Conservation (phyloP, 177 flowering plant species). For the Telopea speciosissima region DNA sequence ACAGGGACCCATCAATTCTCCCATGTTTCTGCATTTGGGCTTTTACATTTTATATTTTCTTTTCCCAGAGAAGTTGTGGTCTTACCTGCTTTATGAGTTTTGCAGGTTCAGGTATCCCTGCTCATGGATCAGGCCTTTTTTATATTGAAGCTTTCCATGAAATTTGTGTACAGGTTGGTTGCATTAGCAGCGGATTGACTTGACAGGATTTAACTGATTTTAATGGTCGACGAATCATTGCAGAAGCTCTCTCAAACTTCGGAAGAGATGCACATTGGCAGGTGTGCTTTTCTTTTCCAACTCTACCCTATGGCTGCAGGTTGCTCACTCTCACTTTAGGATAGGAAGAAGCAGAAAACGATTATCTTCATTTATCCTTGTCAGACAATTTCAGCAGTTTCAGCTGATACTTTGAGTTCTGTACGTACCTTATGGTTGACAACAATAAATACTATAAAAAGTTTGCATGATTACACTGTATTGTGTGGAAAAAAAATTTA, state of each 20-base stretch:
- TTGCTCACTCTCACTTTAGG: neutral
- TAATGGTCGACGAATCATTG: neutral
- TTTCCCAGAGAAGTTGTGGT: conserved; percentile 4
- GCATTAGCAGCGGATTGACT: conserved; percentile 12
- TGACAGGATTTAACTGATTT: too few species aligned
- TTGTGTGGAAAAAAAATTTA: too few species aligned
- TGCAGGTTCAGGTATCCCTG: conserved; percentile 68
- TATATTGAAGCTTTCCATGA: conserved; percentile 31
- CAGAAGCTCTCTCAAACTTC: neutral
- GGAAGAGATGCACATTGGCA: too few species aligned
- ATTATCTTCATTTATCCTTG: neutral
- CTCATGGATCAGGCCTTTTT: conserved; percentile 30
- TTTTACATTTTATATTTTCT: neutral
- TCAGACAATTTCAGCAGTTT: neutral
- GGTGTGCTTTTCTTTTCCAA: neutral
- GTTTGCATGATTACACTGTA: neutral
- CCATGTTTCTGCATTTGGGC: conserved; percentile 6
- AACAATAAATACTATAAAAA: too few species aligned
- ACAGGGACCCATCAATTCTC: conserved; percentile 4
- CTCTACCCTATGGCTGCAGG: neutral
- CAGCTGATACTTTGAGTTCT: neutral
- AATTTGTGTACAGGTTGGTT: conserved; percentile 43
- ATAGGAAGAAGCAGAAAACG: neutral
- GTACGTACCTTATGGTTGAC: neutral
- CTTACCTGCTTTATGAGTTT: conserved; percentile 34